Conservation (phyloP, 768 basidiomycete genomes). For the Rossbeevera mucosa region DNA sequence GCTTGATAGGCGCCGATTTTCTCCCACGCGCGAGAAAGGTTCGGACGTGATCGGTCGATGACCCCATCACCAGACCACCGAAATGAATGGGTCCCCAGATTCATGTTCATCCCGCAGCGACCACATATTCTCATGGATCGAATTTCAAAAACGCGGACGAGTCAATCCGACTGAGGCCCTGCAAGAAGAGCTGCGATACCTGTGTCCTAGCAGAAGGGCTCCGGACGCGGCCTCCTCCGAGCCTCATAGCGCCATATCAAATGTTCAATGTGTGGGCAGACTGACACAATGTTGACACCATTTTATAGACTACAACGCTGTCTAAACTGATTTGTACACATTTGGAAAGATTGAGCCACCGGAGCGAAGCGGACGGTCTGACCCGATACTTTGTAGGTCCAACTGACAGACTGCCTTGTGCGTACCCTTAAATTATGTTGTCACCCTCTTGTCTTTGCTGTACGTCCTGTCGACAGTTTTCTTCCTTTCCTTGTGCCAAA, state of each 20-base stretch:
- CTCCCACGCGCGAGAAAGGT: not conserved
- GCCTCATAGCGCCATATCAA: too few relatives aligned
- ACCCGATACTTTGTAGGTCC: conserved; percentile 21
- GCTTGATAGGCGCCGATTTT: not conserved
- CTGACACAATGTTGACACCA: not conserved
- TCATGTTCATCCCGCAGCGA: not conserved
- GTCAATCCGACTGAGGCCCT: not conserved
- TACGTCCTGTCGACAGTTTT: not conserved
- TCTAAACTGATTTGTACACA: conserved; percentile 4
- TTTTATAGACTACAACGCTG: conserved; percentile 2
- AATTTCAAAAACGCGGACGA: not conserved
- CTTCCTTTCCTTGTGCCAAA: conserved; percentile 4
- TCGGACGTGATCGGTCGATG: too few relatives aligned
- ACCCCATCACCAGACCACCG: not conserved
- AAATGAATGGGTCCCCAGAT: not conserved
- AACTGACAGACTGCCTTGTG: not conserved
- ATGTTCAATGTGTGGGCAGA: not conserved
- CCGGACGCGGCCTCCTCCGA: too few relatives aligned
- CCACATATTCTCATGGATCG: not conserved
- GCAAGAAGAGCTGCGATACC: not conserved
- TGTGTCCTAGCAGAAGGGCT: not conserved
- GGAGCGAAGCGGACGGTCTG: conserved; percentile 5
- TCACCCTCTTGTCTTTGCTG: not conserved
- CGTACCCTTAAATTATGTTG: not conserved
- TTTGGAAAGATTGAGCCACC: conserved; percentile 18